These are phyloP conservation scores for Citrus inodora DNA, from an alignment of 345 rosid species.

Conservation along the genomic window DNA sequence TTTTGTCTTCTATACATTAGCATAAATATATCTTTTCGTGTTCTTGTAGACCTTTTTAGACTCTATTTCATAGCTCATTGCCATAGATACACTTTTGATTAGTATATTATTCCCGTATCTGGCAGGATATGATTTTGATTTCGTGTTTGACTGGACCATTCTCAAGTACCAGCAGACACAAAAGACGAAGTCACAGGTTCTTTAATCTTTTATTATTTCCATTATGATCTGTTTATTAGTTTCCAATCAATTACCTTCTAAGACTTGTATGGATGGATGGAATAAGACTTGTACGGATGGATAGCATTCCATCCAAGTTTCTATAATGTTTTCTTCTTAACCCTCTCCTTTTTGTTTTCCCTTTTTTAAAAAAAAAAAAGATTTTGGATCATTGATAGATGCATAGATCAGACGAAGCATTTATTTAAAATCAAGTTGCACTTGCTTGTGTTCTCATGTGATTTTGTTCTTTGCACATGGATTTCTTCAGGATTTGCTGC, in stretches of 20 bases:
- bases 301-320: background rate
- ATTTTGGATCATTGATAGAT: background rate
- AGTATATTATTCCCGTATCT: background rate
- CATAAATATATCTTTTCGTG: background rate
- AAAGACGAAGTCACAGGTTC: slow-evolving; percentile 18
- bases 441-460: background rate
- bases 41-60: background rate
- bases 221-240: background rate
- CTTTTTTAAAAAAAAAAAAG: background rate
- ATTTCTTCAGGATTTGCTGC: slow-evolving; percentile 30
- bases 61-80: background rate
- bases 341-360: background rate
- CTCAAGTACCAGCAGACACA: slow-evolving; percentile 39
- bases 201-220: slow-evolving; percentile 15
- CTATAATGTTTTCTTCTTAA: background rate
- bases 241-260: background rate
- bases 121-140: slow-evolving; percentile 46
- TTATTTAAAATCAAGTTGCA: background rate
- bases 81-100: background rate
- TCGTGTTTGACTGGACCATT: slow-evolving; percentile 54
- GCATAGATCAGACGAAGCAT: background rate
- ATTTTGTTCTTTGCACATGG: background rate
- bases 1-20: background rate
- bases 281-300: background rate
- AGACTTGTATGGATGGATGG: background rate